Percentiles rank a stretch among this genome's conserved stretches.
Evolutionary conservation across 768 basidiomycete species (phyloP).

Genomic region (Punctularia strigosozonata): DNA sequence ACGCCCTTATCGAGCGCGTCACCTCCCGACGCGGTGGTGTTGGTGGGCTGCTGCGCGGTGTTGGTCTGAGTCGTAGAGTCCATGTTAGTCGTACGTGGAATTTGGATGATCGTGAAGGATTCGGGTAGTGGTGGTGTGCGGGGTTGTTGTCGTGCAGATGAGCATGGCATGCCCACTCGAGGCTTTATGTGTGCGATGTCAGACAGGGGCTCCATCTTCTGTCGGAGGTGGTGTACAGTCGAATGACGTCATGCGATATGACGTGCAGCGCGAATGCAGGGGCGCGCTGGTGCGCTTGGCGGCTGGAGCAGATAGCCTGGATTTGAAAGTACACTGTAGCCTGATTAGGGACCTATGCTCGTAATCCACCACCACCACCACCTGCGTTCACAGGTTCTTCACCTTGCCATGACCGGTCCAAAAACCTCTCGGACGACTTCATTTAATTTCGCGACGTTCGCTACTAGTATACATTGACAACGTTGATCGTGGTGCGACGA

Average conservation of each 20-base stretch:
- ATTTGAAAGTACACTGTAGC: neutral
- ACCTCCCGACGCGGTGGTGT: neutral
- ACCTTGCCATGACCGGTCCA: neutral
- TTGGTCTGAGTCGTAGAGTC: no score
- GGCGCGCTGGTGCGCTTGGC: no score
- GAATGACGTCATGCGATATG: no score
- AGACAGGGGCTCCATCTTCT: no score
- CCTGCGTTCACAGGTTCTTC: neutral
- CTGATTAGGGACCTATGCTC: neutral
- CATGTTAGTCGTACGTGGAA: no score
- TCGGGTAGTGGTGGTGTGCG: neutral
- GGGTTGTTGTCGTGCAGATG: neutral
- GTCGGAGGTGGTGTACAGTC: no score
- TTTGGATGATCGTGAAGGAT: neutral
- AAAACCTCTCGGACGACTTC: neutral
- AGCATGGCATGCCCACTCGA: neutral
- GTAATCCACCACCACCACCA: neutral
- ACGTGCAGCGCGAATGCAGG: no score
- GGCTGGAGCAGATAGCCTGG: no score
- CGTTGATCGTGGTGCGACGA: neutral
- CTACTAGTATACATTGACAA: neutral
- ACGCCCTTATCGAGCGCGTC: slow-evolving; percentile 8
- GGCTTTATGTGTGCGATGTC: no score
- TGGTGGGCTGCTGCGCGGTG: no score
- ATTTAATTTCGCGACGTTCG: neutral